Conservation (phyloP, 345 rosid genomes). For the Mallotus nudiflorus region DNA sequence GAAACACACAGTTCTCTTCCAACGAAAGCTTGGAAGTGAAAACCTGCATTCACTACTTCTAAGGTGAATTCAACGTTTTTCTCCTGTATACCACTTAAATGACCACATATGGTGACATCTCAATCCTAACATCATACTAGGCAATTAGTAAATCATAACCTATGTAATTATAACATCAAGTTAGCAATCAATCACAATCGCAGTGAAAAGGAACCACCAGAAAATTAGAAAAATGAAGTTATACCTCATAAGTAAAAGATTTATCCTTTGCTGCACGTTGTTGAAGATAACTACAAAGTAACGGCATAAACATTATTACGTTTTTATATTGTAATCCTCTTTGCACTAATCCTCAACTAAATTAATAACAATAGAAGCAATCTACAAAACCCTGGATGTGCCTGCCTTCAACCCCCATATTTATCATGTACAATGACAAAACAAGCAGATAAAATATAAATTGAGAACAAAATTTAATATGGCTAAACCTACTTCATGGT, state of each 20-base stretch:
- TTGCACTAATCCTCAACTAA: not conserved
- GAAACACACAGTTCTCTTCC: not conserved
- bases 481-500: constrained; percentile 65
- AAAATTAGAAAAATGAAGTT: constrained; percentile 15
- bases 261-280: constrained; percentile 74
- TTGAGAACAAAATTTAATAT: constrained; percentile 3
- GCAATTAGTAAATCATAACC: no score
- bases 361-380: constrained; percentile 10
- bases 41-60: not conserved
- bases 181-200: not conserved
- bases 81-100: not conserved
- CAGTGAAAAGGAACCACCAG: not conserved
- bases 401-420: not conserved
- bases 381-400: constrained; percentile 5
- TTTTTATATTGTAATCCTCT: constrained; percentile 2
- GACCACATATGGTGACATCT: not conserved
- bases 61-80: not conserved
- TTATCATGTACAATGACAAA: not conserved
- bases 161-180: not conserved
- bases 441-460: not conserved
- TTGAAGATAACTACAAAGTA: constrained; percentile 74
- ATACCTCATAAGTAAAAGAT: constrained; percentile 89
- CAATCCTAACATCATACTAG: not conserved
- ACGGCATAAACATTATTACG: constrained; percentile 22
- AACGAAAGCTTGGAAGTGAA: not conserved